Conservation (phyloP, 2,329 filamentous ascomycete genomes). For the Penicillium sp. region DNA sequence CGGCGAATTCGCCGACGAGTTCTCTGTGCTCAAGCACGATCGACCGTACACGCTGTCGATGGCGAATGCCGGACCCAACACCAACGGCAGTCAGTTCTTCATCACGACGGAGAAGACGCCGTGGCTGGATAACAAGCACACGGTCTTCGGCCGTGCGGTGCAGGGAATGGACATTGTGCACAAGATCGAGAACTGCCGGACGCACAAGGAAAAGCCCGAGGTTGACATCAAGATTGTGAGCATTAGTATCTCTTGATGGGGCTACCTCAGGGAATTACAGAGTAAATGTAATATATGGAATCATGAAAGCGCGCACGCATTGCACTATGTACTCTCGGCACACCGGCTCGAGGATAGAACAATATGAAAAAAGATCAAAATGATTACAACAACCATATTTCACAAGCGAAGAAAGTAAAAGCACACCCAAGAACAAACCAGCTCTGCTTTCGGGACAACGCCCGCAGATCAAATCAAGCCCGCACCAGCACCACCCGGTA, state of each 20-base stretch:
- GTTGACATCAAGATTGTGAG: slow-evolving; percentile 98
- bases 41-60: slow-evolving; percentile 96
- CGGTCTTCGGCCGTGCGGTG: slow-evolving; percentile 88
- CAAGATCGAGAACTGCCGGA: slow-evolving; percentile 88
- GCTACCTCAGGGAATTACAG: background rate
- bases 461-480: background rate
- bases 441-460: no score
- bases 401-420: background rate
- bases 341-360: background rate
- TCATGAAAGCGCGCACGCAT: background rate
- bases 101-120: slow-evolving; percentile 97
- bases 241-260: slow-evolving; percentile 55
- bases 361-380: background rate
- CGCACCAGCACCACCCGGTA: background rate
- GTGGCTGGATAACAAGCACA: slow-evolving; percentile 96
- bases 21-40: slow-evolving; percentile 87
- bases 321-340: slow-evolving; percentile 2
- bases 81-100: slow-evolving; percentile 96
- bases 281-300: background rate
- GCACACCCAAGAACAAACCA: no score
- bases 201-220: slow-evolving; percentile 89
- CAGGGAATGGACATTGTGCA: slow-evolving; percentile 93
- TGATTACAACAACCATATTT: background rate
- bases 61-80: slow-evolving; percentile 95
- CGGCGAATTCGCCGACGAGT: slow-evolving; percentile 90